phyloP scores from a whole-genome alignment of 495 filamentous ascomycete genomes.

The Entonaema liquescens region DNA sequence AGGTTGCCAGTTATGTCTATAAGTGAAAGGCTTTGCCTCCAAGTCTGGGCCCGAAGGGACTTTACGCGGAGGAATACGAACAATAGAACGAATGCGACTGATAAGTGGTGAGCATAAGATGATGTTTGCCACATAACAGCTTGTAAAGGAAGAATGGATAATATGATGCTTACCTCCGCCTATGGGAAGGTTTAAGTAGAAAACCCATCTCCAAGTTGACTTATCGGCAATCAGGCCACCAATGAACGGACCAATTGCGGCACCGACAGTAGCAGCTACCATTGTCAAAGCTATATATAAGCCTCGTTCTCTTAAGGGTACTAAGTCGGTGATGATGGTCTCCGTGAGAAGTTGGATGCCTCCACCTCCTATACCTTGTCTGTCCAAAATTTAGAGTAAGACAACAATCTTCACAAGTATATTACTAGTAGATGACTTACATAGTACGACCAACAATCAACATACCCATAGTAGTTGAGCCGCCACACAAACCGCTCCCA shows the following conservation, averaged over 20 bases:
- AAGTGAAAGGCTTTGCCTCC: too few relatives aligned
- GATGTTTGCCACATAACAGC: too few relatives aligned
- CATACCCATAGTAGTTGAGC: slow-evolving; percentile 54
- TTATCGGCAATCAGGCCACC: background rate
- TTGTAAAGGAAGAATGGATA: too few relatives aligned
- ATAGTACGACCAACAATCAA: slow-evolving; percentile 75
- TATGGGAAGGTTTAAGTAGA: background rate
- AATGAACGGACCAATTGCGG: background rate
- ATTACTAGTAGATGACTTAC: too few relatives aligned
- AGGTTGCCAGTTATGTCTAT: too few relatives aligned
- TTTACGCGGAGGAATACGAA: too few relatives aligned
- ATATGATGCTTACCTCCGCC: too few relatives aligned
- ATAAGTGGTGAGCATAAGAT: too few relatives aligned
- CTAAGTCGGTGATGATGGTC: background rate
- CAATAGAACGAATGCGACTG: too few relatives aligned
- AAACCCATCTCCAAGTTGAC: background rate
- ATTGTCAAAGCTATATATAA: background rate
- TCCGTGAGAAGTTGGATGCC: slow-evolving; percentile 55
- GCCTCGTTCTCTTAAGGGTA: background rate
- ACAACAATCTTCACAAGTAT: too few relatives aligned
- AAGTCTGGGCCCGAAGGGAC: too few relatives aligned
- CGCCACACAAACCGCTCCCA: slow-evolving; percentile 50
- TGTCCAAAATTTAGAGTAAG: too few relatives aligned
- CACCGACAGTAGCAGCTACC: background rate
- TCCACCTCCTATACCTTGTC: slow-evolving; percentile 80